Percentiles rank a stretch among this genome's conserved stretches.
phyloP scores from a whole-genome alignment of 139 green algal species.

The Chlorella sp. region DNA sequence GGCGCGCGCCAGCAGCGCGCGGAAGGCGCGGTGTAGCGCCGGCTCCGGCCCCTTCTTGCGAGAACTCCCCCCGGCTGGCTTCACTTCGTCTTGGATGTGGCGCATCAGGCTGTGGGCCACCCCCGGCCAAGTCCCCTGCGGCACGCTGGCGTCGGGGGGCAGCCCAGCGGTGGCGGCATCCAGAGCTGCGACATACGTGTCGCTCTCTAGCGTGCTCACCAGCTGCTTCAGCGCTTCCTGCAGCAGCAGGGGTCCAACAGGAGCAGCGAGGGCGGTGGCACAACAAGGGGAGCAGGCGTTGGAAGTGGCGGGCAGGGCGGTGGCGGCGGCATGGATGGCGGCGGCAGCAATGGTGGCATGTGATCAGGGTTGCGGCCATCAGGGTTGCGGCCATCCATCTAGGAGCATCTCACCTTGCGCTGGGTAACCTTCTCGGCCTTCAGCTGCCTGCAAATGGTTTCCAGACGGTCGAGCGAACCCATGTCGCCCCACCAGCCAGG shows the following conservation, averaged over 20 bases:
- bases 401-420: constrained; percentile 2
- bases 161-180: constrained; percentile 53
- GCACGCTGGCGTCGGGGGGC: constrained; percentile 25
- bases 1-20: constrained; percentile 42
- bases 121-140: constrained; percentile 49
- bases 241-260: background rate
- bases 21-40: constrained; percentile 43
- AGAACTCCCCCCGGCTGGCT: background rate
- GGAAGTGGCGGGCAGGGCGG: background rate
- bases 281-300: background rate
- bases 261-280: background rate
- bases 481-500: too few species aligned
- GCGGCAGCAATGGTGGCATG: background rate
- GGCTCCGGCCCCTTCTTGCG: constrained; percentile 45
- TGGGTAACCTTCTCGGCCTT: constrained; percentile 24
- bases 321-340: background rate
- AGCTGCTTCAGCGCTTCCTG: constrained; percentile 65
- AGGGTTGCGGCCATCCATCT: background rate
- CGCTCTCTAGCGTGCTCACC: constrained; percentile 54
- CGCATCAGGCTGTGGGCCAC: constrained; percentile 26
- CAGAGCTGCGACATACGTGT: constrained; percentile 37
- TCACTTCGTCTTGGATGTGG: constrained; percentile 25
- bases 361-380: background rate
- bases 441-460: background rate
- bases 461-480: background rate